phyloP scores from a whole-genome alignment of 306 rosid species.

The Ormosia emarginata region DNA sequence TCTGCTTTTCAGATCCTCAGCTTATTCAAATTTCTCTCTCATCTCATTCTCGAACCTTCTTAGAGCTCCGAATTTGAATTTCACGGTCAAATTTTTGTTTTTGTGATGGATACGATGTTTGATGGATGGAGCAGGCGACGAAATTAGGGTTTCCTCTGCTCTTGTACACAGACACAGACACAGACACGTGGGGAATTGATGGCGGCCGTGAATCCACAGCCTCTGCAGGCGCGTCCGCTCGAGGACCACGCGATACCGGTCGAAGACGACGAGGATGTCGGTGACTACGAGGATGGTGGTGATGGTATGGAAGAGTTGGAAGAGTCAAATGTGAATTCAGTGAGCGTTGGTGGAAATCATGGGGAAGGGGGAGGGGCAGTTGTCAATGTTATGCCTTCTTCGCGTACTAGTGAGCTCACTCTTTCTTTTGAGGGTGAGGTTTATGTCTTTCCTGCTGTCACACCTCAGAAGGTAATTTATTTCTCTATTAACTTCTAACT shows the following conservation, averaged over 20 bases:
- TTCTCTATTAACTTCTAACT: not conserved
- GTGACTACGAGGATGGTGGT: conserved; percentile 45
- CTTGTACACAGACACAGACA: not conserved
- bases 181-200: conserved; percentile 24
- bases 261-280: conserved; percentile 50
- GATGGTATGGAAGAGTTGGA: conserved; percentile 69
- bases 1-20: conserved; percentile 22
- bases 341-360: conserved; percentile 13
- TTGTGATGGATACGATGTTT: conserved; percentile 11
- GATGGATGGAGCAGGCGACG: conserved; percentile 30
- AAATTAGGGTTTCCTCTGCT: conserved; percentile 49
- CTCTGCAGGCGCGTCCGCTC: conserved; percentile 58
- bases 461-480: conserved; percentile 70
- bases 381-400: conserved; percentile 41
- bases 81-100: not conserved
- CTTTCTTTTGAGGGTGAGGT: conserved; percentile 98
- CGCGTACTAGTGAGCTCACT: conserved; percentile 87
- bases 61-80: conserved; percentile 5
- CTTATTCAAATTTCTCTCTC: conserved; percentile 23
- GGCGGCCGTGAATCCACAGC: conserved; percentile 75
- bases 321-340: conserved; percentile 45
- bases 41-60: conserved; percentile 37
- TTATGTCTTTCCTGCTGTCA: conserved; percentile 85
- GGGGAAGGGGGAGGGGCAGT: not conserved
- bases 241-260: conserved; percentile 38